Evolutionary conservation across 1,284 basidiomycete species (phyloP).

Genomic region (Xanthoconium separans): DNA sequence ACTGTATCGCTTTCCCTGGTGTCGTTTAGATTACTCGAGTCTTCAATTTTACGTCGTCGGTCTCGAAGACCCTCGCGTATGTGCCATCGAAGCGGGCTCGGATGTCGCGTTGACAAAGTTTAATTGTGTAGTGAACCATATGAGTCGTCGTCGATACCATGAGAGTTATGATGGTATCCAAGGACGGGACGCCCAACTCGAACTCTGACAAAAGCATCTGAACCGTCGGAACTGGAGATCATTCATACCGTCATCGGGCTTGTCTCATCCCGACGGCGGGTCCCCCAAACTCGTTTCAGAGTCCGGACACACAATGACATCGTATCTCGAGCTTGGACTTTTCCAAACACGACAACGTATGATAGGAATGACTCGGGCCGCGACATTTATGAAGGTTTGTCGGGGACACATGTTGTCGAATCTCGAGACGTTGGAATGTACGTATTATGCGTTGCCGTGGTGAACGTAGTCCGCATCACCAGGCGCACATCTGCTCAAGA

Average conservation of each 20-base stretch:
- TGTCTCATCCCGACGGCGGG: not conserved
- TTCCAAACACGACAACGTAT: too few species aligned
- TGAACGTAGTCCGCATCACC: not conserved
- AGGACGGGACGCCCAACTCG: slow-evolving; percentile 2
- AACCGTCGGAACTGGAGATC: not conserved
- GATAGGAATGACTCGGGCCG: too few species aligned
- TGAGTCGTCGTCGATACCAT: slow-evolving; percentile 11
- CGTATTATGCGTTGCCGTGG: slow-evolving; percentile 14
- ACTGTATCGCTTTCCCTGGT: slow-evolving; percentile 17
- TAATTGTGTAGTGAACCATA: slow-evolving; percentile 12
- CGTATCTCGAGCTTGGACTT: too few species aligned
- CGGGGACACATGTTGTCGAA: not conserved
- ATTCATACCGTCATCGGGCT: not conserved
- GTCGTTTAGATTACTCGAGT: slow-evolving; percentile 7
- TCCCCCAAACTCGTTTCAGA: too few species aligned
- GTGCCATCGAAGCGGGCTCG: not conserved
- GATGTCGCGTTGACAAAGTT: slow-evolving; percentile 12
- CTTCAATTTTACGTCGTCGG: not conserved
- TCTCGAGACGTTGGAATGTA: not conserved
- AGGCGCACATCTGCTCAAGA: not conserved
- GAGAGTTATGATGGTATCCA: slow-evolving; percentile 24
- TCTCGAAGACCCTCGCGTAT: not conserved
- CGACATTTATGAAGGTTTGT: slow-evolving; percentile 7
- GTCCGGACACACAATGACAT: too few species aligned
- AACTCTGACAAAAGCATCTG: not conserved